Evolutionary conservation across 257 asterid genomes (phyloP), one percentile per base, ranked within the genome.

Genomic region (Solanum megistacrolobum): DNA sequence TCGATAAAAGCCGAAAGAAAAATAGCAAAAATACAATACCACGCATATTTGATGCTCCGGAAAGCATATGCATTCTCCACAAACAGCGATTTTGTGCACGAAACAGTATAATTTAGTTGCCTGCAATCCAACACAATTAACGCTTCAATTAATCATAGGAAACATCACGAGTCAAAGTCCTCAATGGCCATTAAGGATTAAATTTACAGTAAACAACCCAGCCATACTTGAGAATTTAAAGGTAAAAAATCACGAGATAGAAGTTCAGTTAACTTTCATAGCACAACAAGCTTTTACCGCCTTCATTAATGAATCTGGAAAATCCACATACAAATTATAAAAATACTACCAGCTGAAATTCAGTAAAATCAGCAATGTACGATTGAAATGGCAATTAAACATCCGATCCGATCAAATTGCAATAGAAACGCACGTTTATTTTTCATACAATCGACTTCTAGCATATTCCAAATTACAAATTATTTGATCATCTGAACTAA

Each of bases 101-200:
- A 97, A 97, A 95, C 99, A 97, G 92, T 97, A 96, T 86, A 97
- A 88, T 89, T 97, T 97, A 46, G 99, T 96, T 66, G 99, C 99
- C 99, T 97, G 90, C 84, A 87, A 89, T 89, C 74, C 91, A 92
- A 89, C 82, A 38, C 31, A 62, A 74, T 29, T 39, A 1, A 73
- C 1, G 9, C 52, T 31, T 76, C 48, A 60, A 73, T 86, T 82
- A 52, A 86, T 46, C 83, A 34, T 73, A 34, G 13, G 23, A 58
- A 72, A 23, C 58, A 68, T 13, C 82, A 72, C 5, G 21, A 71
- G 13, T 20, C 83, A 86, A 71, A 58, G 16, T 85, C 65, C 66
- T 41, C 66, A 39, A 85, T 39, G 38, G 27, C 12, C 68, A 39
- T 36, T 12, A 66, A 39, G 5, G 23, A 27, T 69, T 12, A 27